Conservation (phyloP, 495 filamentous ascomycete species). For the Ascobolus immersus region DNA sequence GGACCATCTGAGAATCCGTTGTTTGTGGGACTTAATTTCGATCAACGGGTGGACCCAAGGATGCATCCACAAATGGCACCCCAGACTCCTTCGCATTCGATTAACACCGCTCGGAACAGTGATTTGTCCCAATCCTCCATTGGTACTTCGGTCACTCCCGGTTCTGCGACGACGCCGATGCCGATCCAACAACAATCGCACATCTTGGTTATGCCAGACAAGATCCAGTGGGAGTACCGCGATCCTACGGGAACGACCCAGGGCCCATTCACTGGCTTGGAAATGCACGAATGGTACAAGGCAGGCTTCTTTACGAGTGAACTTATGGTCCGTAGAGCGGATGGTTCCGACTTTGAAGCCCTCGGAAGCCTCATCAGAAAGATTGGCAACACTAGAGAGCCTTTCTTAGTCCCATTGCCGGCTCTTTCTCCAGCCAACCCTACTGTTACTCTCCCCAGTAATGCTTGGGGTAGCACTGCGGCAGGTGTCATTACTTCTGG, state of each 20-base stretch:
- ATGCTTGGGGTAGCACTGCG: conserved; percentile 16
- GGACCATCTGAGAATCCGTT: too few relatives aligned
- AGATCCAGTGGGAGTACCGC: conserved; percentile 95
- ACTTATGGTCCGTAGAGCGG: conserved; percentile 73
- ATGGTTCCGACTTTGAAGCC: conserved; percentile 84
- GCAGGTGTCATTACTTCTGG: conserved; percentile 15
- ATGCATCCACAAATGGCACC: too few relatives aligned
- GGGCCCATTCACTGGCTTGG: conserved; percentile 81
- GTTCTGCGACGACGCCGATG: too few relatives aligned
- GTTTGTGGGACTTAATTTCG: too few relatives aligned
- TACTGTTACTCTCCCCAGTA: conserved; percentile 24
- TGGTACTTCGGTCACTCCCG: conserved; percentile 11
- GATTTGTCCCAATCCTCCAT: conserved; percentile 6
- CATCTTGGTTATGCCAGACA: conserved; percentile 96
- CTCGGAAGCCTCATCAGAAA: conserved; percentile 84
- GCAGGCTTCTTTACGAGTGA: conserved; percentile 91
- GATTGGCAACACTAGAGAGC: conserved; percentile 91
- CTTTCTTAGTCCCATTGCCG: conserved; percentile 90
- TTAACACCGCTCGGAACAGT: conserved; percentile 8
- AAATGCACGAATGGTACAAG: conserved; percentile 99
- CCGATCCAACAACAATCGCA: conserved; percentile 25
- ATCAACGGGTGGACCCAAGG: too few relatives aligned
- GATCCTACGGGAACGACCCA: conserved; percentile 80
- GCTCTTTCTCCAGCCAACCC: conserved; percentile 32
- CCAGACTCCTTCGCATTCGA: too few relatives aligned